A percentile compares a stretch with the other conserved stretches of the same genome.
phyloP scores from a whole-genome alignment of 163 green algal genomes.

The Volvox carteri region DNA sequence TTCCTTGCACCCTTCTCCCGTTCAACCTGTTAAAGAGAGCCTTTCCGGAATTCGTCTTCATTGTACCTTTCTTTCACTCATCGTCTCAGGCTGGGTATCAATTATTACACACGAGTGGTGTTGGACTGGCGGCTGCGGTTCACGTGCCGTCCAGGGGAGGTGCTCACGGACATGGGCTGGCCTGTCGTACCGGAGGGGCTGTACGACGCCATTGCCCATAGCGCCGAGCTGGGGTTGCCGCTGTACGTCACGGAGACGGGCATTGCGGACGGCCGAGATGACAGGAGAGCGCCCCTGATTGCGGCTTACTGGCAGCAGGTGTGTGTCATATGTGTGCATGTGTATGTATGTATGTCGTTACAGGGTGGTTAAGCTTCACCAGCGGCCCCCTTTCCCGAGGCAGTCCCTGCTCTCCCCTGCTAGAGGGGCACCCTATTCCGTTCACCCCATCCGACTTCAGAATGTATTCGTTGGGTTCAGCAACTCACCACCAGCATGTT shows the following conservation, averaged over 20 bases:
- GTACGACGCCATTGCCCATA: conserved; percentile 72
- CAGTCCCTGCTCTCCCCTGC: too few species aligned
- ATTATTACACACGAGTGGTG: conserved; percentile 84
- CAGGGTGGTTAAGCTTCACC: too few species aligned
- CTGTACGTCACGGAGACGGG: conserved; percentile 93
- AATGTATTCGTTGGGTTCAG: too few species aligned
- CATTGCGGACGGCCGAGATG: conserved; percentile 78
- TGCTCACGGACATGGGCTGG: conserved; percentile 93
- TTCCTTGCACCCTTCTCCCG: too few species aligned
- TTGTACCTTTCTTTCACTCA: too few species aligned
- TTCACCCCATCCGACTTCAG: too few species aligned
- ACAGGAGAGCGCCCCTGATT: conserved; percentile 73
- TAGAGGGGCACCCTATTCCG: too few species aligned
- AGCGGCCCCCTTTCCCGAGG: too few species aligned
- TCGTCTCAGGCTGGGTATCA: conserved; percentile 75
- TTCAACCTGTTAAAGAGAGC: too few species aligned
- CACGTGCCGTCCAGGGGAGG: conserved; percentile 70
- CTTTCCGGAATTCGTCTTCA: too few species aligned
- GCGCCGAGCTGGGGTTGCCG: conserved; percentile 72
- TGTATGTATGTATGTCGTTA: background rate
- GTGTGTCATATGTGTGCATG: background rate
- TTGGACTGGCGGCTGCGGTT: conserved; percentile 72
- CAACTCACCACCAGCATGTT: background rate
- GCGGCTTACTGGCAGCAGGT: conserved; percentile 70
- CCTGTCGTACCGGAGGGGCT: conserved; percentile 72